A percentile compares a stretch with the other conserved stretches of the same genome.
These are phyloP conservation scores for Solidago caesia DNA, from an alignment of 129 eudicot species.

Conservation along the genomic window DNA sequence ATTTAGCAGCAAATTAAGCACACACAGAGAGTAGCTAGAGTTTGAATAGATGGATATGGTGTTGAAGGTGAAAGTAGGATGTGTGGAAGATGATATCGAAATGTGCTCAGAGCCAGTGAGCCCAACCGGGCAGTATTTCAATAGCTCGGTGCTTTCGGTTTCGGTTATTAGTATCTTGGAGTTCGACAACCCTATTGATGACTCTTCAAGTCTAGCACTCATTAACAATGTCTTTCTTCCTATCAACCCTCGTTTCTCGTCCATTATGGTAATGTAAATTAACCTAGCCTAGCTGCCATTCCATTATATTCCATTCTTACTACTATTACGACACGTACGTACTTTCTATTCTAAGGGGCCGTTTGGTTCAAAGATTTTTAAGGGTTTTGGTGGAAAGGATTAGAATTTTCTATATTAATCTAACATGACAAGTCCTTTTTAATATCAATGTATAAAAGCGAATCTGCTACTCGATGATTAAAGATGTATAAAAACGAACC, in stretches of 20 bases:
- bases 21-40: neutral
- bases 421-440: no score
- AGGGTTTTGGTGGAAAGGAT: no score
- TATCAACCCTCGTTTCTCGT: constrained; percentile 71
- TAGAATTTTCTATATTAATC: no score
- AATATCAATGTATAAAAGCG: no score
- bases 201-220: constrained; percentile 36
- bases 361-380: no score
- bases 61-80: constrained; percentile 35
- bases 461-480: no score
- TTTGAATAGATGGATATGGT: constrained; percentile 16
- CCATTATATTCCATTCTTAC: neutral
- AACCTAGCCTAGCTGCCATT: neutral
- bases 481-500: no score
- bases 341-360: no score
- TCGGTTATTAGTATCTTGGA: constrained; percentile 52
- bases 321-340: no score
- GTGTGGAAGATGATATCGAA: constrained; percentile 27
- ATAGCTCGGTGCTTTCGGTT: constrained; percentile 54
- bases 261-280: constrained; percentile 55
- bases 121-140: constrained; percentile 65
- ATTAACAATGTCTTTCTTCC: constrained; percentile 60
- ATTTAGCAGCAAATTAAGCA: neutral
- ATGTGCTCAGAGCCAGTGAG: constrained; percentile 49
- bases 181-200: constrained; percentile 46